Conservation (phyloP, 1,284 basidiomycete genomes). For the Apiotrichum porosum region DNA sequence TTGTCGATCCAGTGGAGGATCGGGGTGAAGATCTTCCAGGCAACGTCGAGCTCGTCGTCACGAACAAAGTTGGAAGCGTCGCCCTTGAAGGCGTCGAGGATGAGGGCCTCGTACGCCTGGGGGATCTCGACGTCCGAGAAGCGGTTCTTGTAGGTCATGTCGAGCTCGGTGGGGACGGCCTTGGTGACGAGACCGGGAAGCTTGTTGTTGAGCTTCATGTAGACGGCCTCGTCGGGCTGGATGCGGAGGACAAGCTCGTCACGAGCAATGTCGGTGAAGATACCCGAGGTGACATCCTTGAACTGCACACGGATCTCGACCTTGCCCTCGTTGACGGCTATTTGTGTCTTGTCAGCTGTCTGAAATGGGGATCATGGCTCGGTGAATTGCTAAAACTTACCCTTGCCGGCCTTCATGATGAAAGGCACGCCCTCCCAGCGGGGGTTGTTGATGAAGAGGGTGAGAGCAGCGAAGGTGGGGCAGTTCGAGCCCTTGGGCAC, state of each 20-base stretch:
- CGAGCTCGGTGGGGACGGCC: slow-evolving; percentile 90
- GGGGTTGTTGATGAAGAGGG: slow-evolving; percentile 85
- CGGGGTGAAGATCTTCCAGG: slow-evolving; percentile 97
- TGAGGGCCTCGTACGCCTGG: slow-evolving; percentile 88
- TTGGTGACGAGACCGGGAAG: slow-evolving; percentile 82
- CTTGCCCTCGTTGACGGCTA: slow-evolving; percentile 92
- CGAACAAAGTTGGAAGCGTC: slow-evolving; percentile 70
- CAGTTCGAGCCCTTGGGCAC: slow-evolving; percentile 86
- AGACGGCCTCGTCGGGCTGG: slow-evolving; percentile 89
- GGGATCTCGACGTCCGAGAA: slow-evolving; percentile 84
- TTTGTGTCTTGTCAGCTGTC: no score
- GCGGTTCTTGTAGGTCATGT: slow-evolving; percentile 90
- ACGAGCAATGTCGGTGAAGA: slow-evolving; percentile 89
- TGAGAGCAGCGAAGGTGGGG: slow-evolving; percentile 85
- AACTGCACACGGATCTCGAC: slow-evolving; percentile 95
- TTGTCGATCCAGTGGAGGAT: slow-evolving; percentile 80
- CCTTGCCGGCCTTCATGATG: slow-evolving; percentile 94
- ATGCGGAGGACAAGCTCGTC: slow-evolving; percentile 95
- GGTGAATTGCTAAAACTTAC: slow-evolving; percentile 47
- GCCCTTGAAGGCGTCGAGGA: slow-evolving; percentile 76
- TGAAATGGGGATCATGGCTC: not conserved
- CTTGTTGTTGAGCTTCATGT: slow-evolving; percentile 92
- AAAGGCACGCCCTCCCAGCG: slow-evolving; percentile 97
- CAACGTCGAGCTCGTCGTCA: slow-evolving; percentile 88
- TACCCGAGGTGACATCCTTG: slow-evolving; percentile 90